Percentiles rank a stretch among this genome's conserved stretches.
phyloP scores from a whole-genome alignment of 768 basidiomycete species.

The Kwoniella europaea region DNA sequence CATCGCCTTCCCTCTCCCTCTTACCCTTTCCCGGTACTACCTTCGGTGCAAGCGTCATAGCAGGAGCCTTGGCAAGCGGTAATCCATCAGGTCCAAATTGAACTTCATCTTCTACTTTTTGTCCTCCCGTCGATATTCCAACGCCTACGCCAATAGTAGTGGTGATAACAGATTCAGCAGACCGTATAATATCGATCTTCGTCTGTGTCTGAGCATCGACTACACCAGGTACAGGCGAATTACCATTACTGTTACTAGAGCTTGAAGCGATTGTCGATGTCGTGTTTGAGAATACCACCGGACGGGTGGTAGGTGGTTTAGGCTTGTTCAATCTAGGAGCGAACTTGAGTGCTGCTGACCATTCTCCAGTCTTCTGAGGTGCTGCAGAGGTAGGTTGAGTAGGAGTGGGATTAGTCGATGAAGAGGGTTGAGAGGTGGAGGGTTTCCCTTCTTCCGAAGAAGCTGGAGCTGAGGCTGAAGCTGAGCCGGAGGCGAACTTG shows the following conservation, averaged over 20 bases:
- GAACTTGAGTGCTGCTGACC: constrained; percentile 53
- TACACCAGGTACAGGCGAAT: background rate
- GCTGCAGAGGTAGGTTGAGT: background rate
- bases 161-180: constrained; percentile 20
- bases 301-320: constrained; percentile 27
- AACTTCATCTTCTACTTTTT: constrained; percentile 27
- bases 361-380: constrained; percentile 28
- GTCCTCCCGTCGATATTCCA: background rate
- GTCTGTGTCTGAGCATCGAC: background rate
- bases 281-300: constrained; percentile 18
- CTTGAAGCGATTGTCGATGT: constrained; percentile 10
- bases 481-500: constrained; percentile 38
- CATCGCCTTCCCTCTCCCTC: constrained; percentile 30
- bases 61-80: constrained; percentile 51
- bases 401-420: background rate
- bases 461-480: constrained; percentile 3
- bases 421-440: background rate
- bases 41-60: constrained; percentile 51
- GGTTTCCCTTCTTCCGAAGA: constrained; percentile 15
- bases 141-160: background rate
- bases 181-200: constrained; percentile 26
- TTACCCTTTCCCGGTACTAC: constrained; percentile 19
- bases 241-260: background rate
- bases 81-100: constrained; percentile 46
- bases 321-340: constrained; percentile 50